phyloP scores from a whole-genome alignment of 257 asterid species.

The Solanum arcanum region DNA sequence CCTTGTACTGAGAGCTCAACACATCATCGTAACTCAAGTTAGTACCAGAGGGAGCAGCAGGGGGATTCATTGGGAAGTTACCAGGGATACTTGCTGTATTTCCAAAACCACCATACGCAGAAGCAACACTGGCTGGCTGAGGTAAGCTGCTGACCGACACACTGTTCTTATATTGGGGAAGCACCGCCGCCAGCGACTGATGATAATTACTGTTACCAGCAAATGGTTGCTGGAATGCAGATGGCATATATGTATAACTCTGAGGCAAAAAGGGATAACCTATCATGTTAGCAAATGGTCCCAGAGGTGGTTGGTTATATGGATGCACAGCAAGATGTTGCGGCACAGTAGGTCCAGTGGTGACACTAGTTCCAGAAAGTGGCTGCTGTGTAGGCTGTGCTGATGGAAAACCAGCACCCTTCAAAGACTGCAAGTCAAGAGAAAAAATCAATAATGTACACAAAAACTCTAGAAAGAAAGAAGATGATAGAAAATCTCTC shows the following conservation, averaged over 20 bases:
- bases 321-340: slow-evolving; percentile 61
- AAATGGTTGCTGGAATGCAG: slow-evolving; percentile 65
- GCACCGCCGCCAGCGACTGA: slow-evolving; percentile 60
- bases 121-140: slow-evolving; percentile 61
- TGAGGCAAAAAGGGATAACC: slow-evolving; percentile 64
- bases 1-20: slow-evolving; percentile 73
- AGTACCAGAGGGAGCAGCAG: slow-evolving; percentile 49
- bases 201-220: slow-evolving; percentile 53
- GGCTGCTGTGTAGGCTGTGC: slow-evolving; percentile 45
- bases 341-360: slow-evolving; percentile 63
- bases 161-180: slow-evolving; percentile 55
- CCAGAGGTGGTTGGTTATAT: slow-evolving; percentile 63
- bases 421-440: slow-evolving; percentile 41
- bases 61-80: slow-evolving; percentile 53
- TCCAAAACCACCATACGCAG: slow-evolving; percentile 63
- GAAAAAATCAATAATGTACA: not conserved
- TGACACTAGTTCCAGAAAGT: slow-evolving; percentile 37
- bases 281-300: slow-evolving; percentile 57
- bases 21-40: slow-evolving; percentile 49
- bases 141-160: slow-evolving; percentile 55
- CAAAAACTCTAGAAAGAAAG: not conserved
- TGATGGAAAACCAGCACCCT: slow-evolving; percentile 36
- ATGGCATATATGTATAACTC: slow-evolving; percentile 63
- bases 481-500: not conserved
- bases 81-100: slow-evolving; percentile 40